Conservation (phyloP, 345 rosid genomes). For the Gossypium stocksii region DNA sequence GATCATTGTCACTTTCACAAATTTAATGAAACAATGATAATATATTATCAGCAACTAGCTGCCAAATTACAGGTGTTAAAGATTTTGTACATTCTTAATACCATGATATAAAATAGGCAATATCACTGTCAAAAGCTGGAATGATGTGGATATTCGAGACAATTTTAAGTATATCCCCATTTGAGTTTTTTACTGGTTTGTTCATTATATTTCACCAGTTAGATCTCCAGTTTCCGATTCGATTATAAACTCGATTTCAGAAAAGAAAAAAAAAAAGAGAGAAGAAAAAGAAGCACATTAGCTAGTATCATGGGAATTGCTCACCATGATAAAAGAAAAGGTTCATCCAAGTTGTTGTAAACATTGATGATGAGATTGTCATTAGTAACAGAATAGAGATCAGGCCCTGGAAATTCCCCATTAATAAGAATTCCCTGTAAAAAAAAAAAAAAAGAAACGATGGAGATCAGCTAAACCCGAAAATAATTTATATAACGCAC, state of each 20-base stretch:
- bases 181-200: neutral
- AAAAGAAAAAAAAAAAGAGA: too few relatives aligned
- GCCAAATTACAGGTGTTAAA: neutral
- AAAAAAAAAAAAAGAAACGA: neutral
- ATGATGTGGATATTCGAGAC: conserved; percentile 13
- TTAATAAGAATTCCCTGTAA: conserved; percentile 86
- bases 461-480: neutral
- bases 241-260: too few relatives aligned
- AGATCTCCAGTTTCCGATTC: too few relatives aligned
- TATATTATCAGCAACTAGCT: neutral
- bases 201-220: too few relatives aligned
- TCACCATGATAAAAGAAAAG: conserved; percentile 85
- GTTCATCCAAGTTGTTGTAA: conserved; percentile 64
- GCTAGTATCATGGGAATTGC: neutral
- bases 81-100: neutral
- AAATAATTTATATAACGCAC: neutral
- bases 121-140: neutral
- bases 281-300: neutral
- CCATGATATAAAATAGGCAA: neutral
- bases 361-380: conserved; percentile 89
- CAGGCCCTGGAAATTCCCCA: conserved; percentile 95
- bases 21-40: neutral
- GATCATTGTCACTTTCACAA: neutral
- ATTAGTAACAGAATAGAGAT: conserved; percentile 65
- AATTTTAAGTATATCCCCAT: neutral